Evolutionary conservation across 2,329 filamentous ascomycete genomes (phyloP).

Genomic region (Penicillium fuscoglaucum): DNA sequence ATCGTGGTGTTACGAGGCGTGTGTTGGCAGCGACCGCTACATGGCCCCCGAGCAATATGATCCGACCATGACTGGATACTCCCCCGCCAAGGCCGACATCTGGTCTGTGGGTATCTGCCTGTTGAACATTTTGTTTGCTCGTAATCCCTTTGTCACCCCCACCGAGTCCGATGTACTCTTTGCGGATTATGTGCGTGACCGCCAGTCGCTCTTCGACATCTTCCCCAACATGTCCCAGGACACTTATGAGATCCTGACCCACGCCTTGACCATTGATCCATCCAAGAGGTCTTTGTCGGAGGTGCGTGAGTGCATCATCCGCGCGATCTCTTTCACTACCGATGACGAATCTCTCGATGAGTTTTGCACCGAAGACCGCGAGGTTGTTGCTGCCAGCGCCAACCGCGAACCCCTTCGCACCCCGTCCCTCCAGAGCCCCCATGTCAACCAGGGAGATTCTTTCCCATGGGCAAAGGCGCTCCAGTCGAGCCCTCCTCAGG

Average conservation of each 20-base stretch:
- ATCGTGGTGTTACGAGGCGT: slow-evolving; percentile 86
- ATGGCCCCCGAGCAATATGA: slow-evolving; percentile 99
- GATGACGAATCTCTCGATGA: slow-evolving; percentile 89
- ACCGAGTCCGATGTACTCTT: slow-evolving; percentile 90
- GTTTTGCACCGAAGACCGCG: slow-evolving; percentile 81
- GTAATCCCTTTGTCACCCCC: slow-evolving; percentile 91
- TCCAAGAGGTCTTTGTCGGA: slow-evolving; percentile 78
- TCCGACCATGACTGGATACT: slow-evolving; percentile 82
- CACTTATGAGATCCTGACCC: slow-evolving; percentile 87
- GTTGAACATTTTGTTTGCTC: slow-evolving; percentile 92
- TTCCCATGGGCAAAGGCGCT: slow-evolving; percentile 96
- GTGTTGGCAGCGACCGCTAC: slow-evolving; percentile 95
- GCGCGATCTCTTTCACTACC: slow-evolving; percentile 87
- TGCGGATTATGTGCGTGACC: slow-evolving; percentile 87
- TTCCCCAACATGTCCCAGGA: slow-evolving; percentile 99
- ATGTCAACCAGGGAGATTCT: slow-evolving; percentile 70
- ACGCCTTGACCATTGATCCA: slow-evolving; percentile 90
- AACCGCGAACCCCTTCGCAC: slow-evolving; percentile 95
- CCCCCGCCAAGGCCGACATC: slow-evolving; percentile 87
- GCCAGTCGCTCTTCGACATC: slow-evolving; percentile 94
- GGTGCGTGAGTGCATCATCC: slow-evolving; percentile 74
- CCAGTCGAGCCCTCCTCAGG: slow-evolving; percentile 69
- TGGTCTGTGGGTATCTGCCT: slow-evolving; percentile 98
- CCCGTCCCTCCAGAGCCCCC: slow-evolving; percentile 87
- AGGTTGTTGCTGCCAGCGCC: slow-evolving; percentile 73